A percentile compares a stretch with the other conserved stretches of the same genome.
These are phyloP conservation scores for Tuber microsphaerosporum DNA, from an alignment of 495 filamentous ascomycete species.

Conservation along the genomic window DNA sequence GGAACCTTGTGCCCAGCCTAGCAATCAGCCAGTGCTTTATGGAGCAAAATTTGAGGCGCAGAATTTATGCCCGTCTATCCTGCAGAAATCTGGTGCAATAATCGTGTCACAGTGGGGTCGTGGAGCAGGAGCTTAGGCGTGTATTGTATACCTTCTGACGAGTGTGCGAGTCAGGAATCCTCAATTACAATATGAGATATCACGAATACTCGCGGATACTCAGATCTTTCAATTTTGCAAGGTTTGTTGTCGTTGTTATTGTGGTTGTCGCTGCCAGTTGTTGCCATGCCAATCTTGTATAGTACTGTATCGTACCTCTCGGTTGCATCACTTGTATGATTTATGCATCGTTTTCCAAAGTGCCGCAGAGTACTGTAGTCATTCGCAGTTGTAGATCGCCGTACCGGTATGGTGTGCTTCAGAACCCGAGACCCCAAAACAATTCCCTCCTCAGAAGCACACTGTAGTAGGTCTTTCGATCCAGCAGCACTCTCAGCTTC, in stretches of 20 bases:
- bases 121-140: background rate
- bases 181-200: background rate
- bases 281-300: background rate
- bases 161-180: background rate
- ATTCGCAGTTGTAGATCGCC: background rate
- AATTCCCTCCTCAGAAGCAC: background rate
- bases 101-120: background rate
- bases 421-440: background rate
- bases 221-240: background rate
- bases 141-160: background rate
- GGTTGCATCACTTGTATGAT: background rate
- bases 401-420: background rate
- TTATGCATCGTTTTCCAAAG: background rate
- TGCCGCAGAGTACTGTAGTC: background rate
- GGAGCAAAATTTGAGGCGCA: background rate
- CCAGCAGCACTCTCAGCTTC: background rate
- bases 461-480: background rate
- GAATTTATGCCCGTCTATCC: background rate
- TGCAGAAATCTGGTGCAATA: background rate
- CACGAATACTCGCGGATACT: background rate
- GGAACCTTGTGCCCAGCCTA: background rate
- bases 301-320: background rate
- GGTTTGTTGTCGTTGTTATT: background rate
- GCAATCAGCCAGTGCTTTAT: background rate
- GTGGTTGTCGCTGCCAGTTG: background rate